A percentile compares a stretch with the other conserved stretches of the same genome.
Evolutionary conservation across 2,329 filamentous ascomycete species (phyloP).

Genomic region (Diaporthe citriasiana): DNA sequence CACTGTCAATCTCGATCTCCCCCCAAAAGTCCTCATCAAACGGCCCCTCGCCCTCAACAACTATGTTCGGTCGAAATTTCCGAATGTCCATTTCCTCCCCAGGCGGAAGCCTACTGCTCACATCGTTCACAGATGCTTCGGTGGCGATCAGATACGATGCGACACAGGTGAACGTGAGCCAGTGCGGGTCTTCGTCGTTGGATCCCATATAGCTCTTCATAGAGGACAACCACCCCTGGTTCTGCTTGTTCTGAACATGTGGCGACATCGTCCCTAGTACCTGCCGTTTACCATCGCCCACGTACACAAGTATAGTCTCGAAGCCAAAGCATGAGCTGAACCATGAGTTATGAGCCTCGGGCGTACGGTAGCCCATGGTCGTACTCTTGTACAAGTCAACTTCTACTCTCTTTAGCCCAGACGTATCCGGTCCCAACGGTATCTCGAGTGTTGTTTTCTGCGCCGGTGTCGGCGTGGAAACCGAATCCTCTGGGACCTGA

Average conservation of each 20-base stretch:
- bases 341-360: conserved; percentile 71
- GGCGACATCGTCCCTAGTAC: conserved; percentile 73
- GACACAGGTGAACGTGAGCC: conserved; percentile 80
- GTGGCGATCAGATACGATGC: conserved; percentile 83
- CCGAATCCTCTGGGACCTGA: conserved; percentile 53
- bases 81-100: conserved; percentile 70
- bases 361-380: conserved; percentile 75
- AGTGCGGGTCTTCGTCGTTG: conserved; percentile 55
- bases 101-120: conserved; percentile 69
- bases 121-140: conserved; percentile 76
- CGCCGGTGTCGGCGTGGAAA: conserved; percentile 55
- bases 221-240: conserved; percentile 53
- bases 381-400: conserved; percentile 73
- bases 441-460: conserved; percentile 63
- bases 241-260: conserved; percentile 43
- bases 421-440: conserved; percentile 67
- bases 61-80: conserved; percentile 81
- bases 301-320: conserved; percentile 71
- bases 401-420: conserved; percentile 60
- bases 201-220: conserved; percentile 52
- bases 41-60: conserved; percentile 70
- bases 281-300: conserved; percentile 71
- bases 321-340: conserved; percentile 78
- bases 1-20: conserved; percentile 63
- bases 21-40: conserved; percentile 83